phyloP scores from a whole-genome alignment of 2,329 filamentous ascomycete species.

The Penicillium sp. region DNA sequence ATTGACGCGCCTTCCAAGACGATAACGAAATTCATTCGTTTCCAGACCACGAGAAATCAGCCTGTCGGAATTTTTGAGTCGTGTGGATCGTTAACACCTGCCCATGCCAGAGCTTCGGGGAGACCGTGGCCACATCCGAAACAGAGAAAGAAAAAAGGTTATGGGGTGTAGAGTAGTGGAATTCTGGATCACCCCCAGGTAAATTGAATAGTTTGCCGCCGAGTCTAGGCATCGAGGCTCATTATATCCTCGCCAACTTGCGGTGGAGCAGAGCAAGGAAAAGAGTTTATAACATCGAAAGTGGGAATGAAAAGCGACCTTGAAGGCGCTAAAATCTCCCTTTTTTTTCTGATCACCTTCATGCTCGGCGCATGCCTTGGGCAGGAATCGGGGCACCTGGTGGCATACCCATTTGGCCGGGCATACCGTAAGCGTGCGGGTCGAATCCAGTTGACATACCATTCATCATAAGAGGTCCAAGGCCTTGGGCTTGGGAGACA shows the following conservation, averaged over 20 bases:
- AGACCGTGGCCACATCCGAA: constrained; percentile 26
- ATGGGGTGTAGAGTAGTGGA: constrained; percentile 5
- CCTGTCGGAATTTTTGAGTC: constrained; percentile 42
- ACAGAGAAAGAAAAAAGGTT: constrained; percentile 21
- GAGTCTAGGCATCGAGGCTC: constrained; percentile 23
- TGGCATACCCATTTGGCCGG: constrained; percentile 49
- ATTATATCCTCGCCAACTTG: constrained; percentile 10
- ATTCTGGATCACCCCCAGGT: constrained; percentile 14
- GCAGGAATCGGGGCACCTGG: constrained; percentile 40
- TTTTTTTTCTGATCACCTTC: constrained; percentile 2
- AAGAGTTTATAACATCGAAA: constrained; percentile 15
- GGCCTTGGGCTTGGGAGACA: constrained; percentile 82
- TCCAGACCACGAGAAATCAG: constrained; percentile 36
- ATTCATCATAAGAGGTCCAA: constrained; percentile 53
- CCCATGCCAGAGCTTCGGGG: constrained; percentile 40
- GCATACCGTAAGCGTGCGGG: constrained; percentile 48
- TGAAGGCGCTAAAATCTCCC: not conserved
- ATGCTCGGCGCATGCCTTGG: constrained; percentile 42
- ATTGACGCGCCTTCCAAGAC: constrained; percentile 36
- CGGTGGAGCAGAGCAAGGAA: constrained; percentile 21
- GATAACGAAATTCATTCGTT: constrained; percentile 32
- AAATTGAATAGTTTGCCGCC: constrained; percentile 16
- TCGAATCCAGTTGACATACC: constrained; percentile 46
- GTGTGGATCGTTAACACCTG: constrained; percentile 47
- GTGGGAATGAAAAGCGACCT: constrained; percentile 10